Evolutionary conservation across 2,329 filamentous ascomycete genomes (phyloP).

Genomic region (Cladosporium cucumerinum): DNA sequence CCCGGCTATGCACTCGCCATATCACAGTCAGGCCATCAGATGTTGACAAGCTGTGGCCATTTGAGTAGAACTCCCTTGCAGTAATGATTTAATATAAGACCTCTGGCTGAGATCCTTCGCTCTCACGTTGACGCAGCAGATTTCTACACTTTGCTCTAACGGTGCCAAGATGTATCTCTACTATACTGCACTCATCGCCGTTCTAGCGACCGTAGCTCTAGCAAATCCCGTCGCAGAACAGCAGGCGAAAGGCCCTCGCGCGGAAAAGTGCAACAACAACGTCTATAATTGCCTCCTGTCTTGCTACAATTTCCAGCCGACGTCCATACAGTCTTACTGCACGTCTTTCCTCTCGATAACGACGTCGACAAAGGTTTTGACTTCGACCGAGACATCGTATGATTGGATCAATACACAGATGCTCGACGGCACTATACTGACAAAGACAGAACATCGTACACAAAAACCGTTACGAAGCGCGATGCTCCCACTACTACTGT

Average conservation of each 20-base stretch:
- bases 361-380: neutral
- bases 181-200: neutral
- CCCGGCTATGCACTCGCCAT: neutral
- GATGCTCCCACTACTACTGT: neutral
- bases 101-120: neutral
- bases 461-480: neutral
- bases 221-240: neutral
- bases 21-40: neutral
- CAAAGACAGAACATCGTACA: neutral
- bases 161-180: neutral
- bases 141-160: neutral
- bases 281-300: neutral
- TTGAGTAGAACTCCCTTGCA: neutral
- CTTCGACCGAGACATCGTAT: neutral
- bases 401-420: neutral
- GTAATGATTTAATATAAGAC: neutral
- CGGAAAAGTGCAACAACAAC: neutral
- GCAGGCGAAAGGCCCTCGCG: neutral
- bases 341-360: neutral
- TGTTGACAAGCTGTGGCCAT: neutral
- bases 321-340: neutral
- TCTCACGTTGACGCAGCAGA: neutral
- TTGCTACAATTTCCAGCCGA: neutral
- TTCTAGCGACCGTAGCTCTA: neutral
- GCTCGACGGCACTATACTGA: neutral